Evolutionary conservation across 352 stramenopile species (phyloP), one percentile per base, ranked within the genome.

Genomic region (Phytophthora sojae): DNA sequence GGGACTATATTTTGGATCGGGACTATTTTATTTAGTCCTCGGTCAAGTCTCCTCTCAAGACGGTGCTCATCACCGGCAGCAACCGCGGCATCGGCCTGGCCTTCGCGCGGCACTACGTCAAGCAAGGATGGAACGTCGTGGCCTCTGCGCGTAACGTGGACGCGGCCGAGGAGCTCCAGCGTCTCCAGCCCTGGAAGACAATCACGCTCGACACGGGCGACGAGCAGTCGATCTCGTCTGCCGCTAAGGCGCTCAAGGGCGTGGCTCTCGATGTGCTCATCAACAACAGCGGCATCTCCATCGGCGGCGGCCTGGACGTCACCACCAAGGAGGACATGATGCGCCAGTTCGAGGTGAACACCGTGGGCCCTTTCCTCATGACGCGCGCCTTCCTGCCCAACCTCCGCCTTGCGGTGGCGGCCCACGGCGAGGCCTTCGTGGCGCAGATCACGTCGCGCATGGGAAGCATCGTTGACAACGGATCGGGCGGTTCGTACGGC

Each of bases 331-430:
- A 79, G 21, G 66, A 81, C 26, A 62, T 91, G 17, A 78, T 92
- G 77, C 73, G 72, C 15, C 75, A 93, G 32, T 89, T 95, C 49
- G 84, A 95, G 61, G 81, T 94, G 15, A 96, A 94, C 77, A 65
- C 77, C 5, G 71, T 96, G 4, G 89, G 87, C 6, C 81, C 82
- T 21, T 88, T 93, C 53, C 74, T 91, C 42, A 78, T 85, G 67
- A 84, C 83, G 30, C 81, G 83, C 39, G 79, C 86, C 5, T 73
- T 93, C 26, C 65, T 90, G 51, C 74, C 81, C n/a, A 86, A 89
- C 59, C 59, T 93, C 25, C 57, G 69, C 2, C 70, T 86, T 9
- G 84, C 81, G 0, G 81, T 75, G 14, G 47, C 73, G 8, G 42
- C 57, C 9, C 81, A 59, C 19, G 83, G 77, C 7, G 15, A 61